phyloP scores from a whole-genome alignment of 345 rosid genomes.

The Atalantia buxifolia region DNA sequence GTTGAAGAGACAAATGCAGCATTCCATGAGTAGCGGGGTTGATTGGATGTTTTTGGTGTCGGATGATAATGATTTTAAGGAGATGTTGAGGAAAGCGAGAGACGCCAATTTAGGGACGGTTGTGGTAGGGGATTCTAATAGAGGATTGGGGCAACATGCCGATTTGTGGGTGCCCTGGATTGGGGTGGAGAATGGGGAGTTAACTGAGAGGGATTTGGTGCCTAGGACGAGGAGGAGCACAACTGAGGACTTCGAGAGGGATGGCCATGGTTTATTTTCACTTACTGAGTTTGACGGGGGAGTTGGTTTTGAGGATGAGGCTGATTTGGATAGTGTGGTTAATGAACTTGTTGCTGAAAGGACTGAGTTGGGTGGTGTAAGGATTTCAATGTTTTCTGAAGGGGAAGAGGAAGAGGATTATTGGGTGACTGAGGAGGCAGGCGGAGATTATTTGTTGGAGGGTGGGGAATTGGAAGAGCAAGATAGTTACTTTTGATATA shows the following conservation, averaged over 20 bases:
- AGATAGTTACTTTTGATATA: slow-evolving; percentile 20
- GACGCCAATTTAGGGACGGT: slow-evolving; percentile 76
- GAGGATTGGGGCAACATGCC: slow-evolving; percentile 68
- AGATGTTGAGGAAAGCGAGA: slow-evolving; percentile 73
- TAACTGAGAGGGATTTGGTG: slow-evolving; percentile 66
- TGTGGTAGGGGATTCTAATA: slow-evolving; percentile 70
- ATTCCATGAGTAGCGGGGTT: slow-evolving; percentile 80
- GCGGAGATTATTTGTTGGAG: slow-evolving; percentile 34
- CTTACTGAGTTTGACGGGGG: slow-evolving; percentile 40
- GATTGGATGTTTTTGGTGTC: slow-evolving; percentile 88
- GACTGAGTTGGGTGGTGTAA: slow-evolving; percentile 43
- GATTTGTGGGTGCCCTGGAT: slow-evolving; percentile 94
- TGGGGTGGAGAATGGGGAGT: slow-evolving; percentile 74
- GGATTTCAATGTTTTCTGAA: slow-evolving; percentile 65
- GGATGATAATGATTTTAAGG: slow-evolving; percentile 78
- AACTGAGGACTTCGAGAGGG: slow-evolving; percentile 27
- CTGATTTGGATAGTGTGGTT: slow-evolving; percentile 37
- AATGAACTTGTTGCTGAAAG: slow-evolving; percentile 44
- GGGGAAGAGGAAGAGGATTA: slow-evolving; percentile 58
- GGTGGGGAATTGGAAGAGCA: slow-evolving; percentile 31
- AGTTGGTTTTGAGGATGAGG: slow-evolving; percentile 13
- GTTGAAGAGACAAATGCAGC: slow-evolving; percentile 86
- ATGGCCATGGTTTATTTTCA: slow-evolving; percentile 42
- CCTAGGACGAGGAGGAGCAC: slow-evolving; percentile 37
- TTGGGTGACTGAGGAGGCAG: slow-evolving; percentile 29